A percentile compares a stretch with the other conserved stretches of the same genome.
phyloP scores from a whole-genome alignment of 768 basidiomycete genomes.

The Termitomyces sp. region DNA sequence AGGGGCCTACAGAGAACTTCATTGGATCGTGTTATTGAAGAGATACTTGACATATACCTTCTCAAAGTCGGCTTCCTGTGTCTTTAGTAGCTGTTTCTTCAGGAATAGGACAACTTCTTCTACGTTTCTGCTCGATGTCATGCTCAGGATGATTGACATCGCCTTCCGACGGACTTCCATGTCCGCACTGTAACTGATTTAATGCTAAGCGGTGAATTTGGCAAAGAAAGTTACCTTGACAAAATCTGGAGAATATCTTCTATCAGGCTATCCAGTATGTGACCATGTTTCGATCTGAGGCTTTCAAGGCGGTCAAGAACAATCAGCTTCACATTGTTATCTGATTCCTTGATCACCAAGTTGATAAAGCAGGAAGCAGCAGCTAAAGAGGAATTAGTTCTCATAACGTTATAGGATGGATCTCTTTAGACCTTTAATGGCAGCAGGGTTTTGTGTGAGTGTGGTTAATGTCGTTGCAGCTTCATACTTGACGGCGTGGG shows the following conservation, averaged over 20 bases:
- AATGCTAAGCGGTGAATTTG: background rate
- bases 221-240: constrained; percentile 46
- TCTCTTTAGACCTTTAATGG: constrained; percentile 72
- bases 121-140: constrained; percentile 92
- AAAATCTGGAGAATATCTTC: constrained; percentile 95
- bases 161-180: constrained; percentile 97
- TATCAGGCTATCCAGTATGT: constrained; percentile 83
- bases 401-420: background rate
- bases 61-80: constrained; percentile 88
- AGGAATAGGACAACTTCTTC: constrained; percentile 95
- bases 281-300: constrained; percentile 80
- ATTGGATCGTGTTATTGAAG: background rate
- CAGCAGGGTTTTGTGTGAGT: constrained; percentile 92
- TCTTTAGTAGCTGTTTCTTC: constrained; percentile 95
- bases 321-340: constrained; percentile 98
- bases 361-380: constrained; percentile 86
- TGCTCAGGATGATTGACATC: constrained; percentile 80
- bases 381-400: constrained; percentile 38
- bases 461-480: constrained; percentile 93
- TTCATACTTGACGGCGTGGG: constrained; percentile 95
- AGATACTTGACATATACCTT: constrained; percentile 46
- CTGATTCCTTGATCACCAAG: constrained; percentile 90
- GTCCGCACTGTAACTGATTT: constrained; percentile 56
- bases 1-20: constrained; percentile 51
- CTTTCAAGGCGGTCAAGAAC: constrained; percentile 87